Evolutionary conservation across 2,329 filamentous ascomycete species (phyloP).

Genomic region (Dactylonectria macrodidyma): DNA sequence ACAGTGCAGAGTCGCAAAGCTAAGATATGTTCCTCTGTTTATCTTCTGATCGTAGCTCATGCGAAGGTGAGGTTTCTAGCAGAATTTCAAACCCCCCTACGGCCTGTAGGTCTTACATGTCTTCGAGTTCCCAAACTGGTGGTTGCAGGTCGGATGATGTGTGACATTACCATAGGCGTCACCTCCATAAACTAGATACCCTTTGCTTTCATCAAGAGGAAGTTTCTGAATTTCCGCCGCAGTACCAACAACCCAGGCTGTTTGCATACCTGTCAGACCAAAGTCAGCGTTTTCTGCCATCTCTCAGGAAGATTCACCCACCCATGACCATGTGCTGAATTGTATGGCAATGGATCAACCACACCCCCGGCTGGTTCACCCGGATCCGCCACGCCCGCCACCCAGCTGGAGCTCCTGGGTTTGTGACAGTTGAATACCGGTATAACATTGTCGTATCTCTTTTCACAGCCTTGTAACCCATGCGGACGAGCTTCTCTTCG

Average conservation of each 20-base stretch:
- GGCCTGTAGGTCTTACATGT: too few species aligned
- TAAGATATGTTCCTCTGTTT: too few species aligned
- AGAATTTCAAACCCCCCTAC: too few species aligned
- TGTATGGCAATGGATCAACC: conserved; percentile 76
- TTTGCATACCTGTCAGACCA: conserved; percentile 50
- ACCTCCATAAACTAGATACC: conserved; percentile 62
- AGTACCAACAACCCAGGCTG: conserved; percentile 47
- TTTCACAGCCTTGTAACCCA: not conserved
- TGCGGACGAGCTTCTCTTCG: conserved; percentile 51
- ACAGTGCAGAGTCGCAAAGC: too few species aligned
- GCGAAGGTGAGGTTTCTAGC: too few species aligned
- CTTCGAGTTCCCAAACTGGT: conserved; percentile 5
- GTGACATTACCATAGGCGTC: conserved; percentile 60
- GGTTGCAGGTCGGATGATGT: conserved; percentile 23
- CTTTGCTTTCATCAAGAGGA: conserved; percentile 52
- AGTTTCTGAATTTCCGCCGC: conserved; percentile 33
- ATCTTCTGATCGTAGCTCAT: too few species aligned
- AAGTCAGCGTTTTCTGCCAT: too few species aligned
- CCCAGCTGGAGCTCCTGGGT: conserved; percentile 60
- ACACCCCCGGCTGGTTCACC: conserved; percentile 67
- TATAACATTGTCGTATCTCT: not conserved
- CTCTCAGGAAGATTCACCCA: too few species aligned
- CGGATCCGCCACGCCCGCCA: conserved; percentile 72
- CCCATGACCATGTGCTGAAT: conserved; percentile 72
- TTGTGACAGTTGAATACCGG: conserved; percentile 60